Percentiles rank a stretch among this genome's conserved stretches.
Evolutionary conservation across 352 stramenopile species (phyloP).

Genomic region (Thraustochytrium sp.): DNA sequence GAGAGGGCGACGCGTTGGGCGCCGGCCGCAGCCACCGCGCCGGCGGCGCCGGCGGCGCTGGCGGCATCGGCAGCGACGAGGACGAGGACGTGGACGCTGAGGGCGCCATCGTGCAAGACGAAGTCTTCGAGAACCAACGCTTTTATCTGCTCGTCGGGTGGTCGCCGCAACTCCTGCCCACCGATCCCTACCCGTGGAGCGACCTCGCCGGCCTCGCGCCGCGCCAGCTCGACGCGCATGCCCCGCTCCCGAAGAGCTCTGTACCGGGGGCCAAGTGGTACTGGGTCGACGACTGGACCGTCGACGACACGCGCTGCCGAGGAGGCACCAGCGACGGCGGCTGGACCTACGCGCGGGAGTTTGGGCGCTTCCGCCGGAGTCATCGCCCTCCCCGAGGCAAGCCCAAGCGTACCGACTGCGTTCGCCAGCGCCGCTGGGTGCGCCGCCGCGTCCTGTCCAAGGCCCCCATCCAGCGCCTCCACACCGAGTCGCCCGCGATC

Average conservation of each 20-base stretch:
- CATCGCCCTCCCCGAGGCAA: background rate
- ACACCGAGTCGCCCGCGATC: background rate
- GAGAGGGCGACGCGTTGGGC: background rate
- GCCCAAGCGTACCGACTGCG: background rate
- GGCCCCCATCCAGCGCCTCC: background rate
- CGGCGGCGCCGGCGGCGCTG: background rate
- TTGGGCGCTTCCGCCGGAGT: background rate
- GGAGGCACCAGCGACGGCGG: background rate
- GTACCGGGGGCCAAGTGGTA: background rate
- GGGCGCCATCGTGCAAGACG: background rate
- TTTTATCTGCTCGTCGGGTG: conserved; percentile 26
- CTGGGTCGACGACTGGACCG: conserved; percentile 1
- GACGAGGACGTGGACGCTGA: background rate
- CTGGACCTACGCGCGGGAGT: background rate
- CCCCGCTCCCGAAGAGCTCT: background rate
- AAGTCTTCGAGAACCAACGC: conserved; percentile 28
- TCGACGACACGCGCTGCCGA: background rate
- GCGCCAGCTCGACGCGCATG: background rate
- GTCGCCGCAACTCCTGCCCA: background rate
- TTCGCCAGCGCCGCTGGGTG: conserved; percentile 15
- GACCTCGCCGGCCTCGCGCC: background rate
- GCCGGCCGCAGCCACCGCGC: too few species aligned
- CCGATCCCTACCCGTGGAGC: conserved; percentile 1
- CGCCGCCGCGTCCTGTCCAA: background rate
- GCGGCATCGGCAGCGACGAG: background rate